Evolutionary conservation across 1,139 yeast species (phyloP).

Genomic region (Sugiyamaella xylanicola): DNA sequence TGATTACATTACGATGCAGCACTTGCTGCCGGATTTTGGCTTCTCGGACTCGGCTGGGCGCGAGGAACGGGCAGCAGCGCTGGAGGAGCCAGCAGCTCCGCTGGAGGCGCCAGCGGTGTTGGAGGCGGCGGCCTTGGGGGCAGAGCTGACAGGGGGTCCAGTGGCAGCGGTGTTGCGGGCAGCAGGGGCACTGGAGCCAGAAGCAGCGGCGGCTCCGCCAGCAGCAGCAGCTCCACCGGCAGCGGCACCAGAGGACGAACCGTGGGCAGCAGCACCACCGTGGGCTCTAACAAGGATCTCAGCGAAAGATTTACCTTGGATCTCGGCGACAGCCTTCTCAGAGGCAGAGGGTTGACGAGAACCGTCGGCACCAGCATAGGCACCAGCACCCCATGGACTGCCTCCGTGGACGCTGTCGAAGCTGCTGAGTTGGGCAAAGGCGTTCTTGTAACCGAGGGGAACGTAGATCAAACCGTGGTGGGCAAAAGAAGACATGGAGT

Average conservation of each 20-base stretch:
- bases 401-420: constrained; percentile 68
- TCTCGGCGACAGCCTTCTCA: constrained; percentile 60
- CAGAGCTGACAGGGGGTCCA: constrained; percentile 11
- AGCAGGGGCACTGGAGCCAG: constrained; percentile 20
- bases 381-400: constrained; percentile 74
- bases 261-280: constrained; percentile 21
- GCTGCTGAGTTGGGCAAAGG: constrained; percentile 54
- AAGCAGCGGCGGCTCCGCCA: constrained; percentile 12
- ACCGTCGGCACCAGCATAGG: constrained; percentile 67
- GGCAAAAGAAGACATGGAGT: constrained; percentile 53
- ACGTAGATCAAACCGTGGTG: constrained; percentile 67
- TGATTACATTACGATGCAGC: constrained; percentile 22
- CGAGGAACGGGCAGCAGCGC: constrained; percentile 11
- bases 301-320: constrained; percentile 65
- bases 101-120: constrained; percentile 17
- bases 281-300: constrained; percentile 39
- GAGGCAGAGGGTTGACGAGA: constrained; percentile 61
- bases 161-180: constrained; percentile 10
- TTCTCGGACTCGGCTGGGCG: constrained; percentile 16
- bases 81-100: constrained; percentile 13
- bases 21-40: constrained; percentile 18
- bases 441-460: constrained; percentile 60
- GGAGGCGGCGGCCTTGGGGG: constrained; percentile 15
- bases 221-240: constrained; percentile 11
- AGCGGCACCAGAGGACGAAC: constrained; percentile 3